Percentiles rank a stretch among this genome's conserved stretches.
phyloP scores from a whole-genome alignment of 2,329 filamentous ascomycete species.

The Aureobasidium zeae region DNA sequence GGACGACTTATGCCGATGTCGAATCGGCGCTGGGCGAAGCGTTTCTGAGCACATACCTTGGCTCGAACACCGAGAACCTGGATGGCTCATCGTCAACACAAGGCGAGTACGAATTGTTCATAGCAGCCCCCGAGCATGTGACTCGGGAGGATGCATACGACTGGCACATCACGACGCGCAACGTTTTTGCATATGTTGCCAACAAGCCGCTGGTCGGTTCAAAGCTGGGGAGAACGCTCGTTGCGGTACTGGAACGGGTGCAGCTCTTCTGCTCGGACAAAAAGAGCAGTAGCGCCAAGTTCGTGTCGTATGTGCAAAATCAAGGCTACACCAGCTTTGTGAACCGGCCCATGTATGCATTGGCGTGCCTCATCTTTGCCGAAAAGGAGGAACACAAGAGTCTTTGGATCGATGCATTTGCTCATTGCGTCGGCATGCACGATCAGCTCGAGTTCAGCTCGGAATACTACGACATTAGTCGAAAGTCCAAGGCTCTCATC shows the following conservation, averaged over 20 bases:
- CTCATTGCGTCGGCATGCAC: conserved; percentile 71
- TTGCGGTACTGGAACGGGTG: conserved; percentile 57
- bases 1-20: conserved; percentile 51
- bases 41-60: conserved; percentile 44
- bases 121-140: conserved; percentile 52
- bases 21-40: conserved; percentile 50
- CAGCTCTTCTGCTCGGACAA: conserved; percentile 27
- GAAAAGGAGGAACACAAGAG: conserved; percentile 55
- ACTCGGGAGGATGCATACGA: conserved; percentile 47
- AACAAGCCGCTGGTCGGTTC: conserved; percentile 58
- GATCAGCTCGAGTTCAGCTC: conserved; percentile 47
- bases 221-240: conserved; percentile 54
- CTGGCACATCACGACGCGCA: conserved; percentile 61
- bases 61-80: conserved; percentile 20
- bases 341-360: conserved; percentile 56
- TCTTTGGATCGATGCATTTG: conserved; percentile 65
- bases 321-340: conserved; percentile 62
- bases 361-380: conserved; percentile 58
- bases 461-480: conserved; percentile 48
- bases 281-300: conserved; percentile 18
- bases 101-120: conserved; percentile 49
- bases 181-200: conserved; percentile 65
- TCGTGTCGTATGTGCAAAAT: conserved; percentile 50
- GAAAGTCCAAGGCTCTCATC: conserved; percentile 54
- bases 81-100: conserved; percentile 19